These are phyloP conservation scores for Chamaecyparis obtusa DNA, from an alignment of 75 land plant genomes.

Conservation along the genomic window DNA sequence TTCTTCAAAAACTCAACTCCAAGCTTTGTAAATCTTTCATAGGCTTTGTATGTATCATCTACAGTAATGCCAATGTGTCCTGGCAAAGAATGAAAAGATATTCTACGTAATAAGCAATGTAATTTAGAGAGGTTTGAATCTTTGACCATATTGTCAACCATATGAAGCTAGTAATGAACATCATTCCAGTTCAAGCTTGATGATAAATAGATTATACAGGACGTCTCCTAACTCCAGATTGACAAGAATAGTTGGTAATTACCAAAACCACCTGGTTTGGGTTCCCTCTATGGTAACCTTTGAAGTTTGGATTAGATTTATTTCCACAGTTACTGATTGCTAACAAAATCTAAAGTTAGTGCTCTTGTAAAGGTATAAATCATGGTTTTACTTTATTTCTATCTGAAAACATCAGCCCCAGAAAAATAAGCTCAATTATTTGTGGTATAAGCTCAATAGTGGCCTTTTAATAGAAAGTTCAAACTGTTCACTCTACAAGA, in stretches of 20 bases:
- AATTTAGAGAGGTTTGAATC: neutral
- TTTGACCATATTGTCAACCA: neutral
- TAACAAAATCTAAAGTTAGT: neutral
- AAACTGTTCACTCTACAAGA: conserved; percentile 54
- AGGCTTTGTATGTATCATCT: conserved; percentile 94
- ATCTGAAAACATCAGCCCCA: neutral
- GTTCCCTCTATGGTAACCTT: conserved; percentile 96
- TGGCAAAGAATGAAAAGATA: conserved; percentile 22
- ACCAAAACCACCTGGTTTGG: conserved; percentile 97
- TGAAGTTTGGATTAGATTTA: conserved; percentile 88
- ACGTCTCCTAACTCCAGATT: neutral
- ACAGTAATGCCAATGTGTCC: conserved; percentile 97
- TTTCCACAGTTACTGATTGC: conserved; percentile 88
- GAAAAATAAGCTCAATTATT: neutral
- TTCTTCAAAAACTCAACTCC: conserved; percentile 93
- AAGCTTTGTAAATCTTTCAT: conserved; percentile 81
- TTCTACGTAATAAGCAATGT: neutral
- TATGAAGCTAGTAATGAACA: neutral
- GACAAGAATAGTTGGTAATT: conserved; percentile 18
- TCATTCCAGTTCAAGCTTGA: neutral
- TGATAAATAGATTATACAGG: neutral
- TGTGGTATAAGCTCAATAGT: conserved; percentile 93
- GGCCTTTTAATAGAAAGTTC: conserved; percentile 75
- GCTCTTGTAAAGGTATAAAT: neutral
- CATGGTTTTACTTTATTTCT: neutral